Percentiles rank a stretch among this genome's conserved stretches.
phyloP scores from a whole-genome alignment of 768 basidiomycete genomes.

The Mycena vitilis region DNA sequence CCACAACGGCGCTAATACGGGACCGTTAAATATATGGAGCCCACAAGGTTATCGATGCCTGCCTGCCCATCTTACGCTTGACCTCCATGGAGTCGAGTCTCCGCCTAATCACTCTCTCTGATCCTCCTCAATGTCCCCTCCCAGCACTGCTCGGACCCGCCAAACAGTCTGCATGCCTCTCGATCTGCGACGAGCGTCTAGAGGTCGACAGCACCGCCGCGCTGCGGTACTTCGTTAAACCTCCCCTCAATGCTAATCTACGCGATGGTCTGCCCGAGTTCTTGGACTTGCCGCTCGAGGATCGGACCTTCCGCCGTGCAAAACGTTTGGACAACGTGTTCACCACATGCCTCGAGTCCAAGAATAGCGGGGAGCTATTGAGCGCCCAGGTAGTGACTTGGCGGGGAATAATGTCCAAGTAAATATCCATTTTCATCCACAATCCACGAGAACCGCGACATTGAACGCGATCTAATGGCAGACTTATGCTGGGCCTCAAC shows the following conservation, averaged over 20 bases:
- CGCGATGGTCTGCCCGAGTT: constrained; percentile 4
- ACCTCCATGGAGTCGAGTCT: background rate
- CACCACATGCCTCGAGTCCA: constrained; percentile 4
- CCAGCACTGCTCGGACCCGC: constrained; percentile 22
- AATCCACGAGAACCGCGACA: no score
- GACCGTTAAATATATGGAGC: background rate
- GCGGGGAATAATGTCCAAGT: constrained; percentile 27
- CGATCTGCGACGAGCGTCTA: constrained; percentile 16
- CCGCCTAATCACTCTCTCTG: constrained; percentile 5
- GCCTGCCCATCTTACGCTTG: background rate
- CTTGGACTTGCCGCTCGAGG: constrained; percentile 1
- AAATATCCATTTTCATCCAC: background rate
- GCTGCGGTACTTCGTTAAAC: constrained; percentile 13
- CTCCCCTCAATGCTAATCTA: constrained; percentile 6
- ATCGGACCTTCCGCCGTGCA: constrained; percentile 12
- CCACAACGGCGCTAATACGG: background rate
- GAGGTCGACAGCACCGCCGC: constrained; percentile 19
- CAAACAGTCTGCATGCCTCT: constrained; percentile 27
- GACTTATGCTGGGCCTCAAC: constrained; percentile 15
- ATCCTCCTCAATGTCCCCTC: constrained; percentile 18
- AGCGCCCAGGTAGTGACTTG: constrained; percentile 25
- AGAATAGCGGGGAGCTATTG: constrained; percentile 19
- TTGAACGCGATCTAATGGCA: background rate
- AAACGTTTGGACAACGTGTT: constrained; percentile 28
- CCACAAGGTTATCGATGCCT: background rate